Conservation (phyloP, 1,284 basidiomycete species). For the Cryptococcus neoformans region DNA sequence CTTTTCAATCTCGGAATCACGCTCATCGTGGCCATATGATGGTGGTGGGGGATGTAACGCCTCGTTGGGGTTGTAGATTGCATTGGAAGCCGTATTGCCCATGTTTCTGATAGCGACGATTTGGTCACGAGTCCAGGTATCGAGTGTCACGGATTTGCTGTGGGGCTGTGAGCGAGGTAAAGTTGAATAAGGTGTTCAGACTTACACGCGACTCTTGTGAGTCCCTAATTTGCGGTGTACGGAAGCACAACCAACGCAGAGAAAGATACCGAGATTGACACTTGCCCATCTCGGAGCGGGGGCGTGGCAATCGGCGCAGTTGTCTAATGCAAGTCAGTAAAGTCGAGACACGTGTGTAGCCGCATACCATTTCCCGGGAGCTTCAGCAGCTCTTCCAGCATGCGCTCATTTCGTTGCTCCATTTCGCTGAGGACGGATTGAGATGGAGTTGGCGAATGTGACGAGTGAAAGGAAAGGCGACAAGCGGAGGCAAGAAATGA, state of each 20-base stretch:
- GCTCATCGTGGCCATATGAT: conserved; percentile 30
- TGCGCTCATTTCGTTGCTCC: conserved; percentile 40
- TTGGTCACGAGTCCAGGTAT: conserved; percentile 48
- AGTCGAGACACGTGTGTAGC: not conserved
- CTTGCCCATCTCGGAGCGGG: conserved; percentile 46
- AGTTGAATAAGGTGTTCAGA: not conserved
- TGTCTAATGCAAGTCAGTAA: conserved; percentile 22
- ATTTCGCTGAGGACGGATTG: not conserved
- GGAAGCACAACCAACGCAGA: conserved; percentile 42
- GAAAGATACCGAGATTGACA: conserved; percentile 45
- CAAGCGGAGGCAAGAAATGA: too few relatives aligned
- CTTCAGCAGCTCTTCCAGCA: conserved; percentile 44
- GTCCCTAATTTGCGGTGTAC: conserved; percentile 48
- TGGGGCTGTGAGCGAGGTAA: not conserved
- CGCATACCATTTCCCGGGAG: conserved; percentile 46
- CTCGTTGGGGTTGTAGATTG: conserved; percentile 46
- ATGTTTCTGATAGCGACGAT: conserved; percentile 35
- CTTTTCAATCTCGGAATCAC: conserved; percentile 46
- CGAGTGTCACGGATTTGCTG: conserved; percentile 48
- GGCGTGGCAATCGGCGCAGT: conserved; percentile 46
- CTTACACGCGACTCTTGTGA: conserved; percentile 47
- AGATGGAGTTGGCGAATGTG: too few relatives aligned
- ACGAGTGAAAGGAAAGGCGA: too few relatives aligned
- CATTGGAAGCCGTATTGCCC: conserved; percentile 44
- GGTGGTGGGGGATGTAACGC: conserved; percentile 38